A percentile compares a stretch with the other conserved stretches of the same genome.
Conservation (phyloP, 139 green algal species). For the Bryopsis sp. region DNA sequence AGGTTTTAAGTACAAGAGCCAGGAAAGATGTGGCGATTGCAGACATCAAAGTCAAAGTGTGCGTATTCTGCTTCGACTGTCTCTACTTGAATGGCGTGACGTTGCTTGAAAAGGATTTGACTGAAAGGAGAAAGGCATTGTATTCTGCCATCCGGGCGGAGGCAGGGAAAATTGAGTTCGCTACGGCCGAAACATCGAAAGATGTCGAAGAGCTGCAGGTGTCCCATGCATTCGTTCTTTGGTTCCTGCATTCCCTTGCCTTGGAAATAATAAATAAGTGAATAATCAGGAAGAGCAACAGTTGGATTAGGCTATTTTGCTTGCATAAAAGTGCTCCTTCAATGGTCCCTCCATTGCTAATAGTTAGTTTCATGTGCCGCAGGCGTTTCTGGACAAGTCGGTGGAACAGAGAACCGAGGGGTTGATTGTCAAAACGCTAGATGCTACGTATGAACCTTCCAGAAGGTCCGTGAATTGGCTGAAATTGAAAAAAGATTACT, state of each 20-base stretch:
- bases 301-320: too few species aligned
- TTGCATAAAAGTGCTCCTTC: too few species aligned
- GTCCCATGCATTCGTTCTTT: neutral
- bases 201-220: slow-evolving; percentile 83
- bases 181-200: slow-evolving; percentile 56
- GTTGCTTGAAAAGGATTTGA: slow-evolving; percentile 68
- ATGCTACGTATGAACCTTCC: slow-evolving; percentile 89
- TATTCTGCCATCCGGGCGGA: slow-evolving; percentile 45
- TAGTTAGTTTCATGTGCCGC: slow-evolving; percentile 12
- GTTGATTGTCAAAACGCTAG: slow-evolving; percentile 90
- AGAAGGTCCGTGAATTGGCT: slow-evolving; percentile 58
- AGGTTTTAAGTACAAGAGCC: slow-evolving; percentile 75
- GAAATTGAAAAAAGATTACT: slow-evolving; percentile 98
- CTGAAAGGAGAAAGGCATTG: slow-evolving; percentile 64
- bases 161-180: slow-evolving; percentile 72
- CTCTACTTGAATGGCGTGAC: slow-evolving; percentile 86
- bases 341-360: too few species aligned
- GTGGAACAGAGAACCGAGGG: slow-evolving; percentile 83
- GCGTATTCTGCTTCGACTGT: slow-evolving; percentile 92
- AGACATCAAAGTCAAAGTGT: slow-evolving; percentile 85
- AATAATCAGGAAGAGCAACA: too few species aligned
- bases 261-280: too few species aligned
- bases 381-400: slow-evolving; percentile 83
- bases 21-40: slow-evolving; percentile 83
- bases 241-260: neutral